Conservation (phyloP, 1,284 basidiomycete genomes). For the Meira nashicola region DNA sequence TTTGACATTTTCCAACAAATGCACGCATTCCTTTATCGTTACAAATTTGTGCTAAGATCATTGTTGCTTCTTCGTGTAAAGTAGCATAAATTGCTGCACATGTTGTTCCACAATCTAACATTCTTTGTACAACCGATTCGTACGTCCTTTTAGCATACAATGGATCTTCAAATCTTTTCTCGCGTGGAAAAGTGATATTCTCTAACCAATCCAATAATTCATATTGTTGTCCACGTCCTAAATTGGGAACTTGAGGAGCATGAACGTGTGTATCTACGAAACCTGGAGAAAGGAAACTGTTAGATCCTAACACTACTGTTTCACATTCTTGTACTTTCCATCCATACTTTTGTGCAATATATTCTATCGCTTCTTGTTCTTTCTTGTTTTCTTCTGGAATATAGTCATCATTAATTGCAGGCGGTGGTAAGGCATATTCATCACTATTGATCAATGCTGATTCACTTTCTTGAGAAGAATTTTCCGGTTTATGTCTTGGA, state of each 20-base stretch:
- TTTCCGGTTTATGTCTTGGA: constrained; percentile 12
- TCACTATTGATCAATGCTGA: not conserved
- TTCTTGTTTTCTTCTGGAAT: constrained; percentile 14
- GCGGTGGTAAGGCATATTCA: not conserved
- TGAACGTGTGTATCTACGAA: constrained; percentile 80
- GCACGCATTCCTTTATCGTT: constrained; percentile 73
- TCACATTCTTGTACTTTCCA: constrained; percentile 52
- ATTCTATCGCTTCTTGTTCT: constrained; percentile 26
- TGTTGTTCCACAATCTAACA: constrained; percentile 68
- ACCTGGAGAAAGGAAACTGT: constrained; percentile 80
- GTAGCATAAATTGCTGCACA: constrained; percentile 89
- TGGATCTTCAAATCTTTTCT: constrained; percentile 70
- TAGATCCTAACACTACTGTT: constrained; percentile 60
- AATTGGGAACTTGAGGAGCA: constrained; percentile 63
- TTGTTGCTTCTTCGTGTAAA: constrained; percentile 74
- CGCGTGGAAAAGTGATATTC: constrained; percentile 81
- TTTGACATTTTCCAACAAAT: constrained; percentile 86
- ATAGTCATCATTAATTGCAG: not conserved
- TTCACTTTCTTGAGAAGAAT: constrained; percentile 6
- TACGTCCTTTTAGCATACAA: constrained; percentile 71
- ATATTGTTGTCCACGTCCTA: constrained; percentile 58
- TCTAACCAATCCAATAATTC: constrained; percentile 87
- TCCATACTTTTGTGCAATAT: constrained; percentile 27
- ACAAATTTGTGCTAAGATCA: constrained; percentile 72
- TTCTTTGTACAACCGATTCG: constrained; percentile 67